phyloP scores from a whole-genome alignment of 768 basidiomycete species.

The Phaffia tasmanica region DNA sequence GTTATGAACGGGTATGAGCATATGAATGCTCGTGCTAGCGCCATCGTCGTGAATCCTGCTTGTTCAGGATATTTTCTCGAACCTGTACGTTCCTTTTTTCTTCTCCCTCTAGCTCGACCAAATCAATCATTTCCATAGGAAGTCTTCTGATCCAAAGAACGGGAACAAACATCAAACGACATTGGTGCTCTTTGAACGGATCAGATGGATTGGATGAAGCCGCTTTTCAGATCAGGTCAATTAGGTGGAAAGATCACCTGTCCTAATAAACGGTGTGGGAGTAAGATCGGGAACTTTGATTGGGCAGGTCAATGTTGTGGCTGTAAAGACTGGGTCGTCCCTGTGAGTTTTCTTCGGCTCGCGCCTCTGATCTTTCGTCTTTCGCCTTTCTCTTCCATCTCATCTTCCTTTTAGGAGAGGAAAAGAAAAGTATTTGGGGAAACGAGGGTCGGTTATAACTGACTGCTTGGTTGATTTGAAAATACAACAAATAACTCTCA shows the following conservation, averaged over 20 bases:
- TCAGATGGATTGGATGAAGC: constrained; percentile 94
- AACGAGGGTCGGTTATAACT: too few species aligned
- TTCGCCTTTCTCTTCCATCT: not conserved
- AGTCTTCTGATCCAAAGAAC: not conserved
- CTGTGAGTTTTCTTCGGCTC: constrained; percentile 45
- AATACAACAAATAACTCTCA: too few species aligned
- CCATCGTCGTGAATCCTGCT: constrained; percentile 49
- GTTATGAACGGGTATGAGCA: not conserved
- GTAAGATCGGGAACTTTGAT: constrained; percentile 89
- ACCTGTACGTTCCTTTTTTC: constrained; percentile 51
- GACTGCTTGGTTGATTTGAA: too few species aligned
- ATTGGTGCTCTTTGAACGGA: too few species aligned
- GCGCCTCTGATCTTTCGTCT: not conserved
- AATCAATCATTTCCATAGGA: not conserved
- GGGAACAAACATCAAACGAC: too few species aligned
- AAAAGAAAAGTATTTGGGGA: too few species aligned
- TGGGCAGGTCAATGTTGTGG: constrained; percentile 92
- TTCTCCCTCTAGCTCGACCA: constrained; percentile 4
- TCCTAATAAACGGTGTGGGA: constrained; percentile 79
- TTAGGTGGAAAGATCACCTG: constrained; percentile 81
- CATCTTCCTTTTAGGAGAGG: not conserved
- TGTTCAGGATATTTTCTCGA: constrained; percentile 98
- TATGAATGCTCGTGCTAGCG: not conserved
- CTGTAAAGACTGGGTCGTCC: constrained; percentile 84
- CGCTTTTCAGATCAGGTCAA: constrained; percentile 59